Evolutionary conservation across 345 rosid genomes (phyloP).

Genomic region (Boechera divaricarpa): DNA sequence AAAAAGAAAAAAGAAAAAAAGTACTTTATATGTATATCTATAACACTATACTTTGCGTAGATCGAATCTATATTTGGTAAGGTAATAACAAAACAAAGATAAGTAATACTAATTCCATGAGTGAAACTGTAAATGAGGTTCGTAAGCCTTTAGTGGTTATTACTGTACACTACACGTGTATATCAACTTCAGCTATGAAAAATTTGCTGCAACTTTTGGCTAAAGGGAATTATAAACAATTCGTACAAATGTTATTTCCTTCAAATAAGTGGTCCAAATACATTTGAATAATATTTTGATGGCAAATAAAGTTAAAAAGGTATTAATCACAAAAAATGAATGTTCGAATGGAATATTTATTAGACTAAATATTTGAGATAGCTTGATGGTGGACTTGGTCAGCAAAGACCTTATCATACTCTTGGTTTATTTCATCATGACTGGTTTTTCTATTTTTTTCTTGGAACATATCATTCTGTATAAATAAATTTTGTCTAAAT

Average conservation of each 20-base stretch:
- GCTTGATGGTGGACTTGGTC: constrained; percentile 40
- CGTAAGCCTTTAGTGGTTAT: too few species aligned
- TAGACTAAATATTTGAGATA: constrained; percentile 14
- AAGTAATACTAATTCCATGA: too few species aligned
- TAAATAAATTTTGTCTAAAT: background rate
- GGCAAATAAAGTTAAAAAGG: constrained; percentile 21
- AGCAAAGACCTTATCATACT: constrained; percentile 33
- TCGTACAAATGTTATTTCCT: background rate
- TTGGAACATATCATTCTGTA: background rate
- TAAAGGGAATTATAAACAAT: background rate
- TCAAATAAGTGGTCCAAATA: background rate
- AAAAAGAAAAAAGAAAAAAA: too few species aligned
- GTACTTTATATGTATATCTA: too few species aligned
- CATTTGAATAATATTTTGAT: background rate
- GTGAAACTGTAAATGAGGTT: too few species aligned
- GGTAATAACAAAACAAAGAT: background rate
- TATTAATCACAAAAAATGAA: constrained; percentile 30
- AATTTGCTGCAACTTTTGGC: constrained; percentile 4
- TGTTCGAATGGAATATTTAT: constrained; percentile 29
- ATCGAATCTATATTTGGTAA: background rate
- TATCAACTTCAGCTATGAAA: background rate
- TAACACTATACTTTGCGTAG: background rate
- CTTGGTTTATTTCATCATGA: background rate
- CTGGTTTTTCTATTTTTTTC: background rate
- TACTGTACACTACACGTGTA: too few species aligned